phyloP scores from a whole-genome alignment of 805 yeast species.

The Metschnikowia bowlesiae region DNA sequence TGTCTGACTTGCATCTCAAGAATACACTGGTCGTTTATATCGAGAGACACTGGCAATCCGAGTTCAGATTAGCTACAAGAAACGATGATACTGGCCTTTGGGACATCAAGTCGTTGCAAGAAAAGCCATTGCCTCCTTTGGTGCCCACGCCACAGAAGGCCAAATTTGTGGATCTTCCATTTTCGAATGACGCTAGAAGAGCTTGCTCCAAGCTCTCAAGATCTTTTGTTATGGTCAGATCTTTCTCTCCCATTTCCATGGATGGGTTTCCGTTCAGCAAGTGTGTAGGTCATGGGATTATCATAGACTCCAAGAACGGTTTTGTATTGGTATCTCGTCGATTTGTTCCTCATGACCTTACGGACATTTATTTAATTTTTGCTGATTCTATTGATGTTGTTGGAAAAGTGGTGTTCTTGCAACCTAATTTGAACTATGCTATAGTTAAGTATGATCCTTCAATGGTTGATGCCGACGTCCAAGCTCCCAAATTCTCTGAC shows the following conservation, averaged over 20 bases:
- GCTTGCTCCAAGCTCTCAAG: slow-evolving; percentile 54
- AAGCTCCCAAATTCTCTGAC: slow-evolving; percentile 58
- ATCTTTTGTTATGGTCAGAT: slow-evolving; percentile 68
- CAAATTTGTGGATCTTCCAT: slow-evolving; percentile 64
- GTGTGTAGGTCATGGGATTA: slow-evolving; percentile 68
- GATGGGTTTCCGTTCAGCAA: slow-evolving; percentile 69
- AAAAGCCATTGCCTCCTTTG: slow-evolving; percentile 57
- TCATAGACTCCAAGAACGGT: slow-evolving; percentile 77
- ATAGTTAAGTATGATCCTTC: slow-evolving; percentile 77
- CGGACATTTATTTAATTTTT: slow-evolving; percentile 71
- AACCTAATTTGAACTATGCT: slow-evolving; percentile 84
- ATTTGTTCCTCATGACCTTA: slow-evolving; percentile 75
- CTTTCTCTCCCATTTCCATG: slow-evolving; percentile 61
- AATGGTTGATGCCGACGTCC: slow-evolving; percentile 65
- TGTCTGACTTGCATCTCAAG: slow-evolving; percentile 76
- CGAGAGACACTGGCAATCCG: slow-evolving; percentile 81
- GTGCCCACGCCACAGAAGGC: slow-evolving; percentile 57
- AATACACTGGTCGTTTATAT: slow-evolving; percentile 61
- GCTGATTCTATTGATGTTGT: slow-evolving; percentile 84
- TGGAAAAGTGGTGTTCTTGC: slow-evolving; percentile 75
- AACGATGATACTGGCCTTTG: slow-evolving; percentile 54
- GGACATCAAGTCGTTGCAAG: slow-evolving; percentile 51
- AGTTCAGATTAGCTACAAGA: slow-evolving; percentile 63
- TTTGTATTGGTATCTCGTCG: slow-evolving; percentile 74
- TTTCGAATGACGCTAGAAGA: slow-evolving; percentile 39